Evolutionary conservation across 352 stramenopile species (phyloP).

Genomic region (Pseudoperonospora humuli): DNA sequence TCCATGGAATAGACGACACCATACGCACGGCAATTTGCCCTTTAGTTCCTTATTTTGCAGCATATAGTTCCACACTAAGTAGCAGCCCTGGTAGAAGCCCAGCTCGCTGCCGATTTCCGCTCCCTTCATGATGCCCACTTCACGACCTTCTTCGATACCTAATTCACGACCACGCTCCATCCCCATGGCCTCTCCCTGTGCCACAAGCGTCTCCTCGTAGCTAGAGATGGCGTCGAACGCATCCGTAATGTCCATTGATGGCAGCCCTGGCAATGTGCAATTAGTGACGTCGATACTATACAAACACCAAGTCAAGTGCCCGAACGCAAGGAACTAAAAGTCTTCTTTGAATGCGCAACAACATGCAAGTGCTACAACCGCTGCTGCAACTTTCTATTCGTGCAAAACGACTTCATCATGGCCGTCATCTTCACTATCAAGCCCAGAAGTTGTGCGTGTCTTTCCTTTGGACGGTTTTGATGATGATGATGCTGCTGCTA

Average conservation of each 20-base stretch:
- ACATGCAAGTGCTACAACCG: too few species aligned
- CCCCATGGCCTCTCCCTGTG: slow-evolving; percentile 56
- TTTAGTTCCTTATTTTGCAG: slow-evolving; percentile 28
- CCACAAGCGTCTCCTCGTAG: slow-evolving; percentile 63
- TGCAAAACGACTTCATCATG: too few species aligned
- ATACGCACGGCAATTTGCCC: slow-evolving; percentile 38
- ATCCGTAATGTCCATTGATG: slow-evolving; percentile 64
- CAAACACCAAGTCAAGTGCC: too few species aligned
- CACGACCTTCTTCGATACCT: slow-evolving; percentile 64
- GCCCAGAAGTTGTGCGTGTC: too few species aligned
- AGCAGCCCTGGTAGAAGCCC: slow-evolving; percentile 78
- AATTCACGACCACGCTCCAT: slow-evolving; percentile 45
- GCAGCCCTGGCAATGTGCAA: neutral
- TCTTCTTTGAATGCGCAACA: too few species aligned
- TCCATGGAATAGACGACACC: neutral
- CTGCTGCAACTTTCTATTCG: too few species aligned
- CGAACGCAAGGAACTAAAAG: too few species aligned
- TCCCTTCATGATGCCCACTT: slow-evolving; percentile 67
- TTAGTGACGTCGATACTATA: neutral
- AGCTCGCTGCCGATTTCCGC: slow-evolving; percentile 77
- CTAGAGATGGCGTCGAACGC: slow-evolving; percentile 67
- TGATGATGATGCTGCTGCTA: too few species aligned
- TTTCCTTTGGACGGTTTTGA: too few species aligned
- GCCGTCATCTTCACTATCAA: neutral
- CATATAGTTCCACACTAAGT: slow-evolving; percentile 58